Evolutionary conservation across 2,329 filamentous ascomycete genomes (phyloP), one percentile per base, ranked within the genome.

Genomic region (Colletotrichum liaoningense): DNA sequence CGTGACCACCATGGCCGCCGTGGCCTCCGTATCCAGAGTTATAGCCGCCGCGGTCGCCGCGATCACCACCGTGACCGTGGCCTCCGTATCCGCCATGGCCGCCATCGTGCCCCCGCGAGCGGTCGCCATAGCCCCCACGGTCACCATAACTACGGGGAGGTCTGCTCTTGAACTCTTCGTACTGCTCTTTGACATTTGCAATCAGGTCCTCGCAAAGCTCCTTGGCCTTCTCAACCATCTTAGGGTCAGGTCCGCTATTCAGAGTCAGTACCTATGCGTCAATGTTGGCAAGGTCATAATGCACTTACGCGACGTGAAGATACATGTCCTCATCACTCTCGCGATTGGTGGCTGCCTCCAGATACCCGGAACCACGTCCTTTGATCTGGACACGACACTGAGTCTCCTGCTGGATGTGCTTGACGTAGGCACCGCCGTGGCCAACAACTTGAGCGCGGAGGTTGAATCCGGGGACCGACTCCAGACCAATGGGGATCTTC

Each of bases 311-410:
- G 76, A 98, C 95, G 82, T 98, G 95, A 58, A 99, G 88, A 80
- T 95, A 98, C 95, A 99, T 98, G 2, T 95, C 91, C 81, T 98
- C 96, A 60, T 99, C 96, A 76, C 95, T 97, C 84, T 99, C 97
- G 55, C 88, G 90, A 76, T 94, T 94, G n/a, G 95, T 97, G 38
- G 93, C 91, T 59, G 93, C 91, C 82, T 99, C 97, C 79, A 97
- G 92, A 81, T 97, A 99, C 16, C 97, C 97, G 66, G 95, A 98
- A 52, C 95, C 95, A 75, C 94, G 94, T 22, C 97, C 97, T 82
- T 99, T 99, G 85, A 99, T 99, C 83, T 99, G 97, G 30, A 99
- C 97, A 78, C 96, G 94, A 82, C 97, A 98, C 75, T 94, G 90
- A 16, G 97, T 98, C 83, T 98, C 95, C 80, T 95, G 92, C 84